Percentiles rank a stretch among this genome's conserved stretches.
Conservation (phyloP, 495 filamentous ascomycete genomes). For the Cercophora scortea region DNA sequence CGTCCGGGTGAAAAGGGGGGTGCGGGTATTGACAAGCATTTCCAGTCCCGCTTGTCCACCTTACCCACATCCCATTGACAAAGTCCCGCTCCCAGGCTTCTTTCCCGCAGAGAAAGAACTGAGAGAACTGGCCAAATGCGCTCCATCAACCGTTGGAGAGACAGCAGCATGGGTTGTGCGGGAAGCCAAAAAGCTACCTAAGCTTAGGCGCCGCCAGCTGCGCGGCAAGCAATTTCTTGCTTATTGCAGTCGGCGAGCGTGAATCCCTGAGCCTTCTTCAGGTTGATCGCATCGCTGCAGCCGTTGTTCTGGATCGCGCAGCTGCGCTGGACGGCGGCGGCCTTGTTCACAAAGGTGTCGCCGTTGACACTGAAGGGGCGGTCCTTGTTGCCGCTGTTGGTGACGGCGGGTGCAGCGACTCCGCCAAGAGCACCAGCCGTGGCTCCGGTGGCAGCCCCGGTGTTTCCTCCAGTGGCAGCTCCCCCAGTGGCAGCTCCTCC, state of each 20-base stretch:
- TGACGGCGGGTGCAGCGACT: slow-evolving; percentile 24
- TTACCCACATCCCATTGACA: too few species aligned
- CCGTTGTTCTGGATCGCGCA: slow-evolving; percentile 43
- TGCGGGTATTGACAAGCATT: too few species aligned
- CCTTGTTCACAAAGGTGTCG: slow-evolving; percentile 38
- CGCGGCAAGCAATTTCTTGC: slow-evolving; percentile 28
- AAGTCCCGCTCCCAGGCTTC: too few species aligned
- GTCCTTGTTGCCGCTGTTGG: slow-evolving; percentile 31
- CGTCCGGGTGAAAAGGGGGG: too few species aligned
- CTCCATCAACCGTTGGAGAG: too few species aligned
- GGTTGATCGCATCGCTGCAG: slow-evolving; percentile 41
- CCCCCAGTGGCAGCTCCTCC: background rate
- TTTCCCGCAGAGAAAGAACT: too few species aligned
- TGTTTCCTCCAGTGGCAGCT: background rate
- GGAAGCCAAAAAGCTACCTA: too few species aligned
- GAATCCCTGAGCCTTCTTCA: slow-evolving; percentile 19
- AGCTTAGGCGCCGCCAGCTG: slow-evolving; percentile 8
- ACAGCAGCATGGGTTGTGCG: too few species aligned
- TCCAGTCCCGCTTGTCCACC: too few species aligned
- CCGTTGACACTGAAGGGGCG: slow-evolving; percentile 45
- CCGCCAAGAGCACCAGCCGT: slow-evolving; percentile 18
- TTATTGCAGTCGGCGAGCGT: slow-evolving; percentile 35
- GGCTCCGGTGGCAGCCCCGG: background rate
- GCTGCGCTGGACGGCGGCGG: slow-evolving; percentile 33
- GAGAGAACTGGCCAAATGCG: too few species aligned